Conservation (phyloP, 192 early-diverging fungal species). For the Coemansia sp. region DNA sequence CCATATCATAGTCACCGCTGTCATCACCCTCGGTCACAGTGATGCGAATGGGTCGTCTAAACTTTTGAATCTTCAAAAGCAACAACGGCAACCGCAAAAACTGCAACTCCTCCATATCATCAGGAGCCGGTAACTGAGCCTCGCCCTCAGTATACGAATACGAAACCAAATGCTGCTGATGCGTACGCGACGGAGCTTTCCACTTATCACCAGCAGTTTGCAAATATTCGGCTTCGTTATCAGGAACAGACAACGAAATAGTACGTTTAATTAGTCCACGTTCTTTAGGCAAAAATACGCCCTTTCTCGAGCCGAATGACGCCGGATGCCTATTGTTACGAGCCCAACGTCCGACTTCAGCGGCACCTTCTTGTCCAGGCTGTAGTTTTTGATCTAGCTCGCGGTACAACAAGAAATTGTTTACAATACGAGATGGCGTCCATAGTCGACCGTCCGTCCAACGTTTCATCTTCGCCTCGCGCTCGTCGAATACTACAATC, state of each 20-base stretch:
- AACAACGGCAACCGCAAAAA: slow-evolving; percentile 27
- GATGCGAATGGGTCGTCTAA: slow-evolving; percentile 35
- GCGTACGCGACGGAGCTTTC: slow-evolving; percentile 14
- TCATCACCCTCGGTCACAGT: slow-evolving; percentile 28
- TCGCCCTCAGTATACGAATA: slow-evolving; percentile 40
- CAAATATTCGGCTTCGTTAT: slow-evolving; percentile 40
- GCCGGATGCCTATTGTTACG: background rate
- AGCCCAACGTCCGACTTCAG: slow-evolving; percentile 21
- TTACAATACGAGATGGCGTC: slow-evolving; percentile 82
- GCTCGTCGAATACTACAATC: slow-evolving; percentile 86
- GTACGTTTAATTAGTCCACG: slow-evolving; percentile 79
- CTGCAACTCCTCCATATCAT: slow-evolving; percentile 49
- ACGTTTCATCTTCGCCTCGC: slow-evolving; percentile 80
- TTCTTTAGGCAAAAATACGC: slow-evolving; percentile 54
- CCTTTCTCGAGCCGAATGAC: slow-evolving; percentile 23
- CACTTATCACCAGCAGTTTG: slow-evolving; percentile 11
- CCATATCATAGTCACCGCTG: slow-evolving; percentile 20
- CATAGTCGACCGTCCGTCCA: slow-evolving; percentile 86
- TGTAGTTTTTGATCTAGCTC: slow-evolving; percentile 65
- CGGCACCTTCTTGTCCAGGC: slow-evolving; percentile 50
- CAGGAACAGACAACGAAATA: slow-evolving; percentile 69
- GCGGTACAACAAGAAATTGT: slow-evolving; percentile 82
- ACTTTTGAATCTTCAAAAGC: slow-evolving; percentile 41
- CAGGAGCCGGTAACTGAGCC: slow-evolving; percentile 21
- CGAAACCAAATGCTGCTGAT: slow-evolving; percentile 47